A percentile compares a stretch with the other conserved stretches of the same genome.
Evolutionary conservation across 148 eudicot species (phyloP).

Genomic region (Amaranthus palmeri): DNA sequence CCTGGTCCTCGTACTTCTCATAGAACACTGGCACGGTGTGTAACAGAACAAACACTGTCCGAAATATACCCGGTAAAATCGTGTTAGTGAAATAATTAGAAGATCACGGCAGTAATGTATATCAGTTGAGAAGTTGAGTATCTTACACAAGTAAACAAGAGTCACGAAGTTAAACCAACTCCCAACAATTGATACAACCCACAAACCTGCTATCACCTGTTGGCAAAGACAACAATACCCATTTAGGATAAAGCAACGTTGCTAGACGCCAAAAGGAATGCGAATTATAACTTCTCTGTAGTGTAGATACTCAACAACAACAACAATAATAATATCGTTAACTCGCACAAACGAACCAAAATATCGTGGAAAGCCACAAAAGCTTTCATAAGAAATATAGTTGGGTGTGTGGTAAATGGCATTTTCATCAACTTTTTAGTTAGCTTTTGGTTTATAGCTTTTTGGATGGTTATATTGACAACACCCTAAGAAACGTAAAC

Average conservation of each 20-base stretch:
- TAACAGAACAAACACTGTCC: conserved; percentile 63
- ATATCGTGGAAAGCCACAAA: background rate
- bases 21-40: conserved; percentile 79
- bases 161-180: conserved; percentile 73
- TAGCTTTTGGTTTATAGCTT: background rate
- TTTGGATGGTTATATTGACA: too few relatives aligned
- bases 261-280: background rate
- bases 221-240: background rate
- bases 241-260: background rate
- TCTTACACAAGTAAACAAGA: conserved; percentile 76
- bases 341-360: too few relatives aligned
- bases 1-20: conserved; percentile 81
- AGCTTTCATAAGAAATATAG: background rate
- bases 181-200: conserved; percentile 72
- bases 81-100: conserved; percentile 1
- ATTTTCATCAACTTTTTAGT: background rate
- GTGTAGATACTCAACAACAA: background rate
- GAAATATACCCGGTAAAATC: background rate
- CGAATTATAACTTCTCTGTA: background rate
- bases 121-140: background rate
- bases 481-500: too few relatives aligned
- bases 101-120: background rate
- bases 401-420: background rate
- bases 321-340: background rate
- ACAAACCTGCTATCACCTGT: conserved; percentile 84